Evolutionary conservation across 1,139 yeast genomes (phyloP).

Genomic region (Pichia sp.): DNA sequence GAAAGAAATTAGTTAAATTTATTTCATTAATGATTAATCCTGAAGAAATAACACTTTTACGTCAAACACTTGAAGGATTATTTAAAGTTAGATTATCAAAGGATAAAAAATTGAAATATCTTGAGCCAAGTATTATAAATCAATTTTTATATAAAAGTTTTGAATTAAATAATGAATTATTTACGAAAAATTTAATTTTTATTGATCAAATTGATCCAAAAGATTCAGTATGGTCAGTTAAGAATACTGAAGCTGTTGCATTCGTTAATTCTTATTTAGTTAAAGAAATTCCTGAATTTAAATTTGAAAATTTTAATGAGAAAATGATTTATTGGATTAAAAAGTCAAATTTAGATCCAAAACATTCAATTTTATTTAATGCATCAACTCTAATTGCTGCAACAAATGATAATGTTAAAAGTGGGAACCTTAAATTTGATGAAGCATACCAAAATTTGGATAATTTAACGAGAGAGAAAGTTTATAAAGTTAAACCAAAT

Average conservation of each 20-base stretch:
- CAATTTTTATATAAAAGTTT: conserved; percentile 22
- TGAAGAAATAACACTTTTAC: conserved; percentile 25
- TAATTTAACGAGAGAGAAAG: conserved; percentile 9
- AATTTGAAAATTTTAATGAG: conserved; percentile 14
- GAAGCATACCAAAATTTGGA: conserved; percentile 4
- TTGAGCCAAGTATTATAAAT: conserved; percentile 18
- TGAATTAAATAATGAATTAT: conserved; percentile 17
- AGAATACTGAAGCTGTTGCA: conserved; percentile 22
- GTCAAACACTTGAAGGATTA: conserved; percentile 7
- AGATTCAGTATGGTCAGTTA: conserved; percentile 12
- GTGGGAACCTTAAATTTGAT: conserved; percentile 5
- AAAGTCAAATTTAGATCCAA: conserved; percentile 12
- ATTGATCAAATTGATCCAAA: conserved; percentile 10
- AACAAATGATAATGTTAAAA: conserved; percentile 10
- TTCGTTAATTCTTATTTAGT: conserved; percentile 21
- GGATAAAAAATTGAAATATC: conserved; percentile 3
- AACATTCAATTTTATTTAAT: conserved; percentile 11
- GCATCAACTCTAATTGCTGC: conserved; percentile 12
- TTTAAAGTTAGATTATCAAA: conserved; percentile 10
- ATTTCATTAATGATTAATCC: conserved; percentile 27
- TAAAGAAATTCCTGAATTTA: conserved; percentile 3
- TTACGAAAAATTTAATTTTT: conserved; percentile 16
- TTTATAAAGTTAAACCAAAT: conserved; percentile 9
- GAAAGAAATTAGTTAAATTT: conserved; percentile 28
- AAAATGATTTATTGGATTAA: conserved; percentile 15